Percentiles rank a stretch among this genome's conserved stretches.
Conservation (phyloP, 169 alveolate genomes). For the Plasmodium berghei region DNA sequence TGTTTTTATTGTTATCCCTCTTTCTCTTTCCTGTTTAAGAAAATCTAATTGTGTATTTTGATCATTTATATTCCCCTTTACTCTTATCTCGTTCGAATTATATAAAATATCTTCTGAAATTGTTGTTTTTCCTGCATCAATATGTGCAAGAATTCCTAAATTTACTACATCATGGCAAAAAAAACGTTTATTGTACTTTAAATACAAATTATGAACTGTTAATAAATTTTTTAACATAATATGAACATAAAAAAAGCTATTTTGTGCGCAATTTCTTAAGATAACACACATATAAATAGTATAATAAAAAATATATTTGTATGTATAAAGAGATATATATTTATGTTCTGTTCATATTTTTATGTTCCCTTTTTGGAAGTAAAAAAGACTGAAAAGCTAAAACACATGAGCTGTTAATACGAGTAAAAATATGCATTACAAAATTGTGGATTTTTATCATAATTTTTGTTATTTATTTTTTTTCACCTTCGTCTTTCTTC, state of each 20-base stretch:
- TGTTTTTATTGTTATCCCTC: slow-evolving; percentile 93
- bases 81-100: slow-evolving; percentile 85
- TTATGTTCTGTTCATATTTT: too few relatives aligned
- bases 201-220: background rate
- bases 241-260: background rate
- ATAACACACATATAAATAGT: too few relatives aligned
- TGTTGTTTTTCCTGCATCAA: slow-evolving; percentile 93
- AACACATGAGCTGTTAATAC: too few relatives aligned
- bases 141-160: slow-evolving; percentile 92
- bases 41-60: slow-evolving; percentile 91
- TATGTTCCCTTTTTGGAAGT: too few relatives aligned
- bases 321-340: too few relatives aligned
- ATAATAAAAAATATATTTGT: too few relatives aligned
- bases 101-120: slow-evolving; percentile 90
- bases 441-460: too few relatives aligned
- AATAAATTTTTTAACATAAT: slow-evolving; percentile 32
- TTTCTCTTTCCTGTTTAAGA: slow-evolving; percentile 89
- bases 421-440: too few relatives aligned
- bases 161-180: slow-evolving; percentile 66
- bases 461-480: too few relatives aligned
- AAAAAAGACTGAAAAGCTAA: too few relatives aligned
- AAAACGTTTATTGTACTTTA: slow-evolving; percentile 21
- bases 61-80: slow-evolving; percentile 87
- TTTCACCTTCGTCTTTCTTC: too few relatives aligned
- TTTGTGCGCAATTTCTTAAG: too few relatives aligned